phyloP scores from a whole-genome alignment of 768 basidiomycete species.

The Suillus discolor region DNA sequence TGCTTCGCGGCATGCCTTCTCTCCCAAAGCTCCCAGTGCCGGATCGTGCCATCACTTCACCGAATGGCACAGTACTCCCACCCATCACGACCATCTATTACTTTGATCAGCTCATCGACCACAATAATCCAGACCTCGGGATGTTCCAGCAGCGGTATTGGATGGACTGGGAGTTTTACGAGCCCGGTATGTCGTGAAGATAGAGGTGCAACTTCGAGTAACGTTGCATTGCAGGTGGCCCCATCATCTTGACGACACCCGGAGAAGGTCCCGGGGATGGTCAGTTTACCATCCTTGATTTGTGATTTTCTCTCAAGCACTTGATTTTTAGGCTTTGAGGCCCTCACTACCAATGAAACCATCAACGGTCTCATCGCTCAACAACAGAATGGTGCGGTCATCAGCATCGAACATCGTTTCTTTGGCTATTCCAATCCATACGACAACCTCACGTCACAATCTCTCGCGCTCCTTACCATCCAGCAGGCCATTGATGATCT shows the following conservation, averaged over 20 bases:
- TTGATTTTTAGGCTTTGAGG: constrained; percentile 29
- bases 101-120: constrained; percentile 42
- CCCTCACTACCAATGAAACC: constrained; percentile 63
- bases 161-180: constrained; percentile 69
- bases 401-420: constrained; percentile 74
- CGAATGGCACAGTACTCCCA: constrained; percentile 29
- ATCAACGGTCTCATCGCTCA: constrained; percentile 69
- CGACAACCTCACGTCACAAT: constrained; percentile 57
- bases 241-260: constrained; percentile 47
- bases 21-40: constrained; percentile 19
- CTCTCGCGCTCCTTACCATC: constrained; percentile 62
- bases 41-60: constrained; percentile 16
- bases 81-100: constrained; percentile 30
- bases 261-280: constrained; percentile 61
- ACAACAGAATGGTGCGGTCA: constrained; percentile 61
- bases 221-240: constrained; percentile 21
- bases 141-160: constrained; percentile 79
- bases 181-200: constrained; percentile 39
- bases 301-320: background rate
- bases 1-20: constrained; percentile 21
- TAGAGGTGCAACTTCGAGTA: background rate
- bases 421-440: constrained; percentile 75
- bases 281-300: constrained; percentile 2
- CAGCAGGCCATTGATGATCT: constrained; percentile 77
- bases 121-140: constrained; percentile 56